Conservation (phyloP, 2,329 filamentous ascomycete species). For the Fusarium xyrophilum region DNA sequence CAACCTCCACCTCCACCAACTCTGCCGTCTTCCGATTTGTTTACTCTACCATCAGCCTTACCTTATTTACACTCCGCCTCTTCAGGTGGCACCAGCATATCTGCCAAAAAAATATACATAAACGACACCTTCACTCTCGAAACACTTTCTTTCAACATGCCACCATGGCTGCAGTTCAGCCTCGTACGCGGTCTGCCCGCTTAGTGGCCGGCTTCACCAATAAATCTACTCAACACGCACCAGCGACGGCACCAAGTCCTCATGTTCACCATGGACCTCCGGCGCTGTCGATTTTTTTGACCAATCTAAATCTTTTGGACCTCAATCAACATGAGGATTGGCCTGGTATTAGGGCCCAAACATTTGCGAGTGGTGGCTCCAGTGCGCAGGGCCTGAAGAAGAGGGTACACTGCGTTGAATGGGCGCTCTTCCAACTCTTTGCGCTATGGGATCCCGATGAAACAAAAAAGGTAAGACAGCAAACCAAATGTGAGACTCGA, state of each 20-base stretch:
- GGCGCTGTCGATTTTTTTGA: constrained; percentile 66
- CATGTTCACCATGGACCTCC: constrained; percentile 35
- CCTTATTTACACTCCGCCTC: constrained; percentile 37
- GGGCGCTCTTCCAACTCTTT: constrained; percentile 89
- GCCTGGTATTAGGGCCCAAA: constrained; percentile 74
- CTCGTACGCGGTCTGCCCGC: constrained; percentile 41
- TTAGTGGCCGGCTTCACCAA: constrained; percentile 39
- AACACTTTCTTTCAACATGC: constrained; percentile 23
- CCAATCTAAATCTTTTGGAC: constrained; percentile 82
- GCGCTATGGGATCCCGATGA: constrained; percentile 80
- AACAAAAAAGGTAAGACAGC: constrained; percentile 68
- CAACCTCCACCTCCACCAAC: constrained; percentile 18
- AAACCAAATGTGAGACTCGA: not conserved
- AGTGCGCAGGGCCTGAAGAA: constrained; percentile 78
- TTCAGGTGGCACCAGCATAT: constrained; percentile 17
- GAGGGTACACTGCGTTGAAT: constrained; percentile 83
- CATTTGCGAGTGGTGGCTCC: constrained; percentile 69
- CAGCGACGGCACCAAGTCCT: not conserved
- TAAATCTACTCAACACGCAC: constrained; percentile 24
- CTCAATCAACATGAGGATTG: constrained; percentile 79
- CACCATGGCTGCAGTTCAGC: constrained; percentile 38
- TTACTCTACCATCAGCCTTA: constrained; percentile 33
- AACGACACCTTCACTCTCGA: not conserved
- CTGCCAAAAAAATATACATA: constrained; percentile 24
- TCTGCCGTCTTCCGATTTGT: constrained; percentile 25